Evolutionary conservation across 805 yeast species (phyloP).

Genomic region (Candida berthetii): DNA sequence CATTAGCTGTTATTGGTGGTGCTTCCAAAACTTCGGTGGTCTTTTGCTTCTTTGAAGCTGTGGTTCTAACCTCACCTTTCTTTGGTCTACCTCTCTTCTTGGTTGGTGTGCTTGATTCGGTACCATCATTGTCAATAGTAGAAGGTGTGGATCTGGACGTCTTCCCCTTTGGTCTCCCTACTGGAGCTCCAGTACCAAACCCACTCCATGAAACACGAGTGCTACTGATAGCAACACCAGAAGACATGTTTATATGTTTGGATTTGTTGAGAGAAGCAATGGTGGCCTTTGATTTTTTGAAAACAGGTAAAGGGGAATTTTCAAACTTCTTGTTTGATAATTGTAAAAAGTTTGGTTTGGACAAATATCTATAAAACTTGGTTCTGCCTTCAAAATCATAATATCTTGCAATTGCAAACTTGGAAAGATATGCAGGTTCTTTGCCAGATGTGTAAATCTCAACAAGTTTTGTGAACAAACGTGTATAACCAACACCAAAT

Average conservation of each 20-base stretch:
- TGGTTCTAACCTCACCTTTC: conserved; percentile 14
- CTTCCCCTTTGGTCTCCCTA: not conserved
- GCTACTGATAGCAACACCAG: too few species aligned
- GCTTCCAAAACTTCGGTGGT: not conserved
- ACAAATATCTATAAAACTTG: conserved; percentile 63
- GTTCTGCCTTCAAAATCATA: conserved; percentile 70
- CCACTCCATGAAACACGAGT: too few species aligned
- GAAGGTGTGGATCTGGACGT: not conserved
- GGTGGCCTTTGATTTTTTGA: conserved; percentile 11
- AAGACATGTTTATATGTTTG: too few species aligned
- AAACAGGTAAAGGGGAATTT: conserved; percentile 22
- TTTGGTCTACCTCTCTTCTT: conserved; percentile 20
- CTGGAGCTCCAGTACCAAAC: too few species aligned
- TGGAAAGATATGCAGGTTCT: conserved; percentile 22
- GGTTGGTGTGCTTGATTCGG: not conserved
- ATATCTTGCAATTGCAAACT: conserved; percentile 45
- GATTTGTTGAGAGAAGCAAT: not conserved
- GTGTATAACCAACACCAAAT: conserved; percentile 47
- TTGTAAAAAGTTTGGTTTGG: conserved; percentile 32
- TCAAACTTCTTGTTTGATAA: conserved; percentile 21
- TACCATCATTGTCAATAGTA: too few species aligned
- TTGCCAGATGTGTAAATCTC: conserved; percentile 38
- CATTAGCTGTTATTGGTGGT: not conserved
- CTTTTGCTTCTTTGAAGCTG: not conserved
- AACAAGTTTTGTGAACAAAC: conserved; percentile 44